A percentile compares a stretch with the other conserved stretches of the same genome.
phyloP scores from a whole-genome alignment of 192 early-diverging fungal genomes.

The Lunasporangiospora selenospora region DNA sequence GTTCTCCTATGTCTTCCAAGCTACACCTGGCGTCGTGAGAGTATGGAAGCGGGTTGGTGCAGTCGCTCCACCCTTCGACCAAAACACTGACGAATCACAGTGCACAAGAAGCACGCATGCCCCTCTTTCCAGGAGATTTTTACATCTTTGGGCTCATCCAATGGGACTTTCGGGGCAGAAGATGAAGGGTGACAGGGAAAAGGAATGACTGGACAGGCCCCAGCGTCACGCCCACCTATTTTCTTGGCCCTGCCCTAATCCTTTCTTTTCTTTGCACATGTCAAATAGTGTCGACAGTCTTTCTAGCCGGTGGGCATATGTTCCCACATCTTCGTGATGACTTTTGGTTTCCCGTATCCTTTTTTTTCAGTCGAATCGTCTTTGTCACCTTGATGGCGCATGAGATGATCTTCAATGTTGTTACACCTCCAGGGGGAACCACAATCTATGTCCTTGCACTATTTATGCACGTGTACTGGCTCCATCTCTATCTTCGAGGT shows the following conservation, averaged over 20 bases:
- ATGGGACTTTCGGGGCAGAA: no score
- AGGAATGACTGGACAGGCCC: no score
- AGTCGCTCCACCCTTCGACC: no score
- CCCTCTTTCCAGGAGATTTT: no score
- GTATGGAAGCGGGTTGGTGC: no score
- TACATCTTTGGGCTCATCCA: no score
- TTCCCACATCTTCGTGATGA: constrained; percentile 19
- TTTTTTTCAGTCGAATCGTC: constrained; percentile 12
- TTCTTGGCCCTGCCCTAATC: background rate
- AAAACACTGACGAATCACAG: no score
- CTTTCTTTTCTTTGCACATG: background rate
- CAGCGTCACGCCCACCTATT: background rate
- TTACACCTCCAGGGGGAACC: background rate
- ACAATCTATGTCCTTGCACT: constrained; percentile 7
- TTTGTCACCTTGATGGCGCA: constrained; percentile 10
- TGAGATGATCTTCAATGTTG: constrained; percentile 10
- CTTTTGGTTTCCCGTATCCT: constrained; percentile 28
- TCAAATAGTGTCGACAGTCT: constrained; percentile 8
- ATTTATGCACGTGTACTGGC: constrained; percentile 16
- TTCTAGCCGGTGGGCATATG: constrained; percentile 15
- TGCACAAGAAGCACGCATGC: no score
- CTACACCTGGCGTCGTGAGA: no score
- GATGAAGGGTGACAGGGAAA: no score
- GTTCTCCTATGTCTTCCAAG: no score
- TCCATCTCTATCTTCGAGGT: constrained; percentile 10